Evolutionary conservation across 2,329 filamentous ascomycete genomes (phyloP), one percentile per base, ranked within the genome.

Genomic region (Claviceps digitariae): DNA sequence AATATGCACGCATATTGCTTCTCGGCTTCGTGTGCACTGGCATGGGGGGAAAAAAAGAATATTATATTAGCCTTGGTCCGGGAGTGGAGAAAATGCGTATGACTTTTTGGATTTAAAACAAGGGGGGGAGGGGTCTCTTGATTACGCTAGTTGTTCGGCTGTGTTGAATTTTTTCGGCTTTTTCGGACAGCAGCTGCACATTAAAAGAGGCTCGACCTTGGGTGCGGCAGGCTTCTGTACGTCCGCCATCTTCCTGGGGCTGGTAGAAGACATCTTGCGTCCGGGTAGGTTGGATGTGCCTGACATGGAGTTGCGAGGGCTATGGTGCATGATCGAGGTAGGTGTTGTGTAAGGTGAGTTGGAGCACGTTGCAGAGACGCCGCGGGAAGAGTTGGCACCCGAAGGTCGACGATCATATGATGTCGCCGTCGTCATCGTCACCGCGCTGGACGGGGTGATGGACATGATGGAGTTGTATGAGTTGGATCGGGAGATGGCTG

Each of bases 101-200:
- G 27, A 29, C 8, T 29, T 29, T 29, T 29, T 29, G 4, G 4
- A 4, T 29, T 29, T 29, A 29, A 29, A 29, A 29, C 4, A 29
- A 29, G 8, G 17, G n/a, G n/a, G 38, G 17, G n/a, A 5, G 20
- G 38, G n/a, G 20, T 10, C 4, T 43, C 9, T 43, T 10, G 10
- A 83, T 71, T 81, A 95, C 90, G 82, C 82, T 53, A 97, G 74
- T 59, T 95, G 88, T 58, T 91, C 86, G 57, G 82, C 76, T 4
- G 82, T 87, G 60, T 94, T 88, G 63, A 96, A 96, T 64, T 94
- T 95, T 69, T 94, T 95, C 1, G 90, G 90, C 70, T 96, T 96
- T 70, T 96, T 96, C 0, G 90, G 90, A 69, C 90, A 97, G 67
- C 91, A 97, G 63, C 95, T 89, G 70, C 90, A 97, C 70, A 95